Evolutionary conservation across 1,284 basidiomycete genomes (phyloP).

Genomic region (Gastroboletus turbinatus): DNA sequence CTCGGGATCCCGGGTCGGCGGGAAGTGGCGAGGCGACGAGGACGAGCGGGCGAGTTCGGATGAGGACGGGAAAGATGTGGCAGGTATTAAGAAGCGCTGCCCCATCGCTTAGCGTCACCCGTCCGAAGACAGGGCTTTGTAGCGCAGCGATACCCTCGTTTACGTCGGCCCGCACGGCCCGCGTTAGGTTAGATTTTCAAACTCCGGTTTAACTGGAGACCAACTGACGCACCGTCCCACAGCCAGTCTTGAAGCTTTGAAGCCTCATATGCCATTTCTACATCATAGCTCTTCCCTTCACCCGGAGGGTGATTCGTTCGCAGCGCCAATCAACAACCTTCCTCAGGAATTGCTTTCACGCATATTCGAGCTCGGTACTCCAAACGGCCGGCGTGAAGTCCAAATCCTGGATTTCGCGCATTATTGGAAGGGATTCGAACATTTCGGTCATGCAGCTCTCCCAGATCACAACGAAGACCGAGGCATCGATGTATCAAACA

Average conservation of each 20-base stretch:
- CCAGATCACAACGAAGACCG: neutral
- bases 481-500: neutral
- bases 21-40: no score
- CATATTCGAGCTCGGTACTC: neutral
- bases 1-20: no score
- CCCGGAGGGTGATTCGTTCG: neutral
- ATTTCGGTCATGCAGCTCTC: neutral
- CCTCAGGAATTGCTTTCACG: neutral
- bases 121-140: no score
- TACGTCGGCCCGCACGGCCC: no score
- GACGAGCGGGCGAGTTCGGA: no score
- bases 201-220: no score
- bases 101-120: no score
- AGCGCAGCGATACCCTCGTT: no score
- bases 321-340: neutral
- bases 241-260: neutral
- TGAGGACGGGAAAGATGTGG: no score
- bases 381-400: neutral
- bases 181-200: no score
- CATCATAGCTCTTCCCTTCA: neutral
- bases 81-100: no score
- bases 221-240: neutral
- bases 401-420: neutral
- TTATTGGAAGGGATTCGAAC: neutral
- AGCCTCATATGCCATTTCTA: neutral